Percentiles rank a stretch among this genome's conserved stretches.
phyloP scores from a whole-genome alignment of 331 rosid genomes.

The Arachis monticola region DNA sequence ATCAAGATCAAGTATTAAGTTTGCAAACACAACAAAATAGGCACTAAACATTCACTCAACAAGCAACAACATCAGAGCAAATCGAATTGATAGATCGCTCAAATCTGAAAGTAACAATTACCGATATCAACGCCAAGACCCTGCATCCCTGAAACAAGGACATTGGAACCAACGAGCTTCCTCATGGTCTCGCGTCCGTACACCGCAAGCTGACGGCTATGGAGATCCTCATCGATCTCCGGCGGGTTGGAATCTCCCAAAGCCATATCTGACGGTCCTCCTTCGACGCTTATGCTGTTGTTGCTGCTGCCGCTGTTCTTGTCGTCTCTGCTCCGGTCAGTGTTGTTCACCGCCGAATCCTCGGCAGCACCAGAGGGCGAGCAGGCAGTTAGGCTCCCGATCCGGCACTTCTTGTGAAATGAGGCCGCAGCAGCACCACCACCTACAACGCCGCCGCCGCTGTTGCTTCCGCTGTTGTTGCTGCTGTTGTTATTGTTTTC shows the following conservation, averaged over 20 bases:
- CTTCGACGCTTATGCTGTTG: conserved; percentile 36
- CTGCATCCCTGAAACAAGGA: conserved; percentile 82
- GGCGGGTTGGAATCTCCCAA: conserved; percentile 54
- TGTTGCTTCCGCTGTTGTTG: background rate
- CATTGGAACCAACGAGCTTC: conserved; percentile 75
- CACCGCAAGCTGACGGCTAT: conserved; percentile 95
- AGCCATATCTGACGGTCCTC: conserved; percentile 55
- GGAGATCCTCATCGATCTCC: conserved; percentile 93
- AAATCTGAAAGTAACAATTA: conserved; percentile 27
- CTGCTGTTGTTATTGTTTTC: conserved; percentile 40
- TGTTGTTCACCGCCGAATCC: conserved; percentile 53
- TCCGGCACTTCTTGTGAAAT: conserved; percentile 64
- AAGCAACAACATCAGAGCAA: background rate
- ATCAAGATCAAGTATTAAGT: too few species aligned
- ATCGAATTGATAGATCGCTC: background rate
- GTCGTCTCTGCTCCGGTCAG: conserved; percentile 20
- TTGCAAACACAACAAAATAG: too few species aligned
- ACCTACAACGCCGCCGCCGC: background rate
- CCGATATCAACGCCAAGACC: conserved; percentile 97
- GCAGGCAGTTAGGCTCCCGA: conserved; percentile 45
- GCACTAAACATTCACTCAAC: background rate
- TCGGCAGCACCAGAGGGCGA: conserved; percentile 47
- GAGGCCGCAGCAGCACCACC: conserved; percentile 46
- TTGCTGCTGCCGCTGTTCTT: conserved; percentile 22
- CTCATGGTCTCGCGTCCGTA: conserved; percentile 95